Evolutionary conservation across 1,139 yeast species (phyloP).

Genomic region (Pichia kudriavzevii): DNA sequence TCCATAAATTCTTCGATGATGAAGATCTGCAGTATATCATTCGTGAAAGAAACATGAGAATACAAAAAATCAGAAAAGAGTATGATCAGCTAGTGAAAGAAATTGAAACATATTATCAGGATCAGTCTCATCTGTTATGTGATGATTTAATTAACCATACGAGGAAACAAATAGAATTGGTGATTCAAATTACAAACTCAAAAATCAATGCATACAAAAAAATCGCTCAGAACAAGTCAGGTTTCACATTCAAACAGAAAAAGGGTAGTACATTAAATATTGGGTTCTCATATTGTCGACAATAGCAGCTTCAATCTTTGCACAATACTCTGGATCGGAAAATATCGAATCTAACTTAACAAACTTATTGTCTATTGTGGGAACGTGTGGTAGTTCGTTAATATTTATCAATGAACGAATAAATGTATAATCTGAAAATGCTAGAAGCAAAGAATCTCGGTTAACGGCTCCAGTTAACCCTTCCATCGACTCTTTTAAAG

Average conservation of each 20-base stretch:
- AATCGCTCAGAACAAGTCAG: no score
- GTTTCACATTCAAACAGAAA: no score
- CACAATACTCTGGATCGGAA: slow-evolving; percentile 10
- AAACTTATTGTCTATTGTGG: slow-evolving; percentile 7
- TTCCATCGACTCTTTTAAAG: slow-evolving; percentile 1
- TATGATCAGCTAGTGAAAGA: slow-evolving; percentile 6
- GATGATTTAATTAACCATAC: neutral
- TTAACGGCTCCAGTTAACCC: neutral
- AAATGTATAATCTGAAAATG: slow-evolving; percentile 22
- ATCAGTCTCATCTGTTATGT: slow-evolving; percentile 10
- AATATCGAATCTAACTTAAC: slow-evolving; percentile 8
- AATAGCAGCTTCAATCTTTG: slow-evolving; percentile 11
- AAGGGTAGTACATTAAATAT: slow-evolving; percentile 22
- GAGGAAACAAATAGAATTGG: neutral
- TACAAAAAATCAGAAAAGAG: neutral
- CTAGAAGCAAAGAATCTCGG: slow-evolving; percentile 12
- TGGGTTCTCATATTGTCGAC: slow-evolving; percentile 20
- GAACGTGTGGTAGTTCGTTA: slow-evolving; percentile 4
- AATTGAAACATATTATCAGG: slow-evolving; percentile 8
- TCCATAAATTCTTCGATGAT: neutral
- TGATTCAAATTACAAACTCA: neutral
- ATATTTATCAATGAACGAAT: slow-evolving; percentile 14
- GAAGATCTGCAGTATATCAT: no score
- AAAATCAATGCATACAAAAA: no score
- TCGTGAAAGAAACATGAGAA: slow-evolving; percentile 1